Percentiles rank a stretch among this genome's conserved stretches.
phyloP scores from a whole-genome alignment of 148 eudicot species.

The Vaccinium myrtillus region DNA sequence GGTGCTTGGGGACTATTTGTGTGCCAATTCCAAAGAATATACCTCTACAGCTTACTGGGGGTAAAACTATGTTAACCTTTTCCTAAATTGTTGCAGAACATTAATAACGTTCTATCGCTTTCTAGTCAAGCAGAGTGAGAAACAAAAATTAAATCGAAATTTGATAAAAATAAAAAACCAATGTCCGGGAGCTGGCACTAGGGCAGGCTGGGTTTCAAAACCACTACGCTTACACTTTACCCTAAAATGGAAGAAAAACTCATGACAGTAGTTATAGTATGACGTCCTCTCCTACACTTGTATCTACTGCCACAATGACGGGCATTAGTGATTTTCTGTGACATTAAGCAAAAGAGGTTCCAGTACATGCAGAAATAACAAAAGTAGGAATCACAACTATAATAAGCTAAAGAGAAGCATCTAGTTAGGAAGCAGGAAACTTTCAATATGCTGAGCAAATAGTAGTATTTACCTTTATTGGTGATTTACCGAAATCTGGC shows the following conservation, averaged over 20 bases:
- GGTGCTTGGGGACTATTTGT: not conserved
- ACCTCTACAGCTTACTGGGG: not conserved
- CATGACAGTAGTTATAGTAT: not conserved
- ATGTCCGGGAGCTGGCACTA: not conserved
- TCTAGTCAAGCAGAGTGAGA: not conserved
- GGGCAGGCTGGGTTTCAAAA: not conserved
- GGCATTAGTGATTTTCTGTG: not conserved
- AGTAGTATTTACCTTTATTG: constrained; percentile 49
- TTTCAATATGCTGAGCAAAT: not conserved
- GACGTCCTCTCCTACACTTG: not conserved
- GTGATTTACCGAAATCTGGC: constrained; percentile 68
- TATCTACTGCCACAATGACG: not conserved
- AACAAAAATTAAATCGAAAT: not conserved
- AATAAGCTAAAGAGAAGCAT: not conserved
- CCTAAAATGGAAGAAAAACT: not conserved
- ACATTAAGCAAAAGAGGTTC: not conserved
- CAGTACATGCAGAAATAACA: not conserved
- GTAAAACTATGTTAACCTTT: not conserved
- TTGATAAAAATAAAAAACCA: not conserved
- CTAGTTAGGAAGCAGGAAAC: not conserved
- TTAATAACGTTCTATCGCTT: not conserved
- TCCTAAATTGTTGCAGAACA: not conserved
- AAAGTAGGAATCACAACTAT: not conserved
- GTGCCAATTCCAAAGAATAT: not conserved
- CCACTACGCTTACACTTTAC: not conserved